Evolutionary conservation across 176 grass and related monocot genomes (phyloP).

Genomic region (Oryza nivara): DNA sequence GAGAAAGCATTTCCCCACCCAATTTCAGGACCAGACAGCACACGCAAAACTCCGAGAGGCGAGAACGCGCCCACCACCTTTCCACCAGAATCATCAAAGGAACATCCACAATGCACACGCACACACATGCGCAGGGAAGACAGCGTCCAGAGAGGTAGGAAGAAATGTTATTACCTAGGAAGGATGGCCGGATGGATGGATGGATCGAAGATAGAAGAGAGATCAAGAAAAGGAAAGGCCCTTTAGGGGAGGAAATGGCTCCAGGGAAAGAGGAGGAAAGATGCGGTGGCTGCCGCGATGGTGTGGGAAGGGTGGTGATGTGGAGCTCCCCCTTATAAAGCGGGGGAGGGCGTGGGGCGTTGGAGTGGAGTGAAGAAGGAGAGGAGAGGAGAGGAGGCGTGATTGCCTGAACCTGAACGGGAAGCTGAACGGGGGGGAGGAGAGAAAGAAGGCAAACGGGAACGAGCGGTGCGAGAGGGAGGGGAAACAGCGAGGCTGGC

Average conservation of each 20-base stretch:
- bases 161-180: slow-evolving; percentile 17
- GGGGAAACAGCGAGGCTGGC: neutral
- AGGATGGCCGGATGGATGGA: neutral
- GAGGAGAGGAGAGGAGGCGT: no score
- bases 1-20: neutral
- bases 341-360: slow-evolving; percentile 14
- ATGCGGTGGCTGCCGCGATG: slow-evolving; percentile 34
- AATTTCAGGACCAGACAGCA: neutral
- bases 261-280: no score
- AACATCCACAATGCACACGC: neutral
- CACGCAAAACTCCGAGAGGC: neutral
- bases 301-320: slow-evolving; percentile 37
- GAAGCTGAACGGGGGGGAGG: neutral
- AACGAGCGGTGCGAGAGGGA: neutral
- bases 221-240: neutral
- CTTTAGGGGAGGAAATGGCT: neutral
- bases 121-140: neutral
- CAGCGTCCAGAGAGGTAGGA: neutral
- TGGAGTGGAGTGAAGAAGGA: neutral
- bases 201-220: neutral
- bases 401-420: neutral
- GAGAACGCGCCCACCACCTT: neutral
- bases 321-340: slow-evolving; percentile 43
- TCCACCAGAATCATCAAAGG: neutral
- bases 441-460: neutral